phyloP scores from a whole-genome alignment of 164 flowering plant species.

The Vitis riparia region DNA sequence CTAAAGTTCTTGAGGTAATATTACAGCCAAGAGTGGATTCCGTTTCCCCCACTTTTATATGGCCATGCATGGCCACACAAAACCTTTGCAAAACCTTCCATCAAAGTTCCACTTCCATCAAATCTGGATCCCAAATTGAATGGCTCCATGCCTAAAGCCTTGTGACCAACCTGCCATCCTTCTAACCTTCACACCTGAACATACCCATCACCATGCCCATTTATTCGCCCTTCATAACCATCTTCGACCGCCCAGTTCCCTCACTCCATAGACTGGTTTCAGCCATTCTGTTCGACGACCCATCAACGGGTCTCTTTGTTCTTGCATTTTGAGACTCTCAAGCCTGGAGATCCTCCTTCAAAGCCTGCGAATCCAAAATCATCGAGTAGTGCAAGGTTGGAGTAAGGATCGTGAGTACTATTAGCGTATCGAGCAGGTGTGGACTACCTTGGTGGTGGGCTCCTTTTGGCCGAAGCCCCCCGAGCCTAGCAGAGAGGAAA shows the following conservation, averaged over 20 bases:
- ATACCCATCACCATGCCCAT: too few species aligned
- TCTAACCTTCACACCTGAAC: too few species aligned
- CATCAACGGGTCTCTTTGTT: constrained; percentile 29
- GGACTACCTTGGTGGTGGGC: constrained; percentile 36
- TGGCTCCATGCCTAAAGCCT: too few species aligned
- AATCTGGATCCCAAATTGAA: too few species aligned
- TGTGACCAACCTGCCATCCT: too few species aligned
- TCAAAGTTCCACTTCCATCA: too few species aligned
- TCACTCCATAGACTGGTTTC: constrained; percentile 23
- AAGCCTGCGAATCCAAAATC: too few species aligned
- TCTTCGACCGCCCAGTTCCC: constrained; percentile 24
- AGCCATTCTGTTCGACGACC: constrained; percentile 20
- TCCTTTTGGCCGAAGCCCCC: constrained; percentile 17
- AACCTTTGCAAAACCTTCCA: too few species aligned
- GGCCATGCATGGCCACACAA: too few species aligned
- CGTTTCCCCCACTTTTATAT: too few species aligned
- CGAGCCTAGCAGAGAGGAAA: constrained; percentile 28
- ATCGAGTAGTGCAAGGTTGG: constrained; percentile 23
- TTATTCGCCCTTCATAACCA: not conserved
- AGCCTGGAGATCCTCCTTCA: constrained; percentile 20
- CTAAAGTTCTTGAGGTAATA: too few species aligned
- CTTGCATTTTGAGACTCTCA: constrained; percentile 27
- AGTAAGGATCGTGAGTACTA: constrained; percentile 31
- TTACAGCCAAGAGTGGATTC: too few species aligned
- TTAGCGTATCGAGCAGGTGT: constrained; percentile 34